Evolutionary conservation across 2,329 filamentous ascomycete genomes (phyloP), one percentile per base, ranked within the genome.

Genomic region (Verticillium tricorpus): DNA sequence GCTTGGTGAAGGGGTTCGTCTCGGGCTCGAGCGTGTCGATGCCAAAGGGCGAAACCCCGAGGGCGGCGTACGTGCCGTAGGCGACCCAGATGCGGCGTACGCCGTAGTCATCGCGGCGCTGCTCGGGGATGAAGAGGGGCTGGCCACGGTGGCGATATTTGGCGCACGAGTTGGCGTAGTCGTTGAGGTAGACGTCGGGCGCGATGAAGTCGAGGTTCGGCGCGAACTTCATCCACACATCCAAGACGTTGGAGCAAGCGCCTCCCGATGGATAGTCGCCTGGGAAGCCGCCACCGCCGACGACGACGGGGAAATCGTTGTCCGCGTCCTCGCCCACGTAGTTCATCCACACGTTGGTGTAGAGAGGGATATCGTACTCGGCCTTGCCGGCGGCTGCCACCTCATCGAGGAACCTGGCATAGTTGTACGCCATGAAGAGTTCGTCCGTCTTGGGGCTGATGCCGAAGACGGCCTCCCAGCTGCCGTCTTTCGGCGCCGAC

Each of bases 81-180:
- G 76, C 76, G 1, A 69, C 56, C 76, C 76, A 80, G n/a, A 77
- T 68, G 11, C 77, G 68, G 5, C 76, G 67, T 1, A 72, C 75
- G 0, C 77, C 77, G 39, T 73, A 71, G 11, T 77, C 77, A 60
- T 81, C 78, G 14, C 79, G 70, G 7, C 78, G 71, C 65, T 82
- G 79, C 68, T 82, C 80, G 0, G 80, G 80, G 58, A 82, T 79
- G 63, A 82, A 80, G 0, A 82, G 71, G 0, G 78, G 73, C 62
- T 80, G 74, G 9, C 68, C 66, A 2, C 70, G 64, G 64, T 80
- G 76, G 7, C 72, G 65, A 64, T 80, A 81, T 57, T 75, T 71
- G 34, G 63, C 66, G 64, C 78, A 81, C 0, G 73, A 69, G 11
- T 59, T 69, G 15, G 70, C 69, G 61, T 80, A 80, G 56, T 80